Conservation (phyloP, 257 asterid species). For the Linaria vulgaris region DNA sequence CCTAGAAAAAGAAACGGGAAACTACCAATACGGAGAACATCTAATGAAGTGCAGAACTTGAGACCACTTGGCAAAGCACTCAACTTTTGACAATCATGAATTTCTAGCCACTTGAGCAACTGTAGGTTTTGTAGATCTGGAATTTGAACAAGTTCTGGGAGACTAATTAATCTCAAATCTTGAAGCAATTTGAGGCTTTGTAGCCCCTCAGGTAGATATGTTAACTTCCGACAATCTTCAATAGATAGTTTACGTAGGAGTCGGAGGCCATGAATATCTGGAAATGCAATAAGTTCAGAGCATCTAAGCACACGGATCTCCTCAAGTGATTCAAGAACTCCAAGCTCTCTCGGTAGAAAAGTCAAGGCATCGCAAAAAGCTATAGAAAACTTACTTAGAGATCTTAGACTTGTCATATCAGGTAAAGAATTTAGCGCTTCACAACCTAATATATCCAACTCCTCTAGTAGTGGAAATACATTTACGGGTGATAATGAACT, state of each 20-base stretch:
- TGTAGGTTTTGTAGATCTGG: slow-evolving; percentile 6
- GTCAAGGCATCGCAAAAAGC: neutral
- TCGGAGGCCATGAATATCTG: slow-evolving; percentile 21
- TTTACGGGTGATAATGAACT: neutral
- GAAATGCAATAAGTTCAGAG: neutral
- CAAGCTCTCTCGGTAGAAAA: slow-evolving; percentile 16
- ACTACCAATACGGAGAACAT: neutral
- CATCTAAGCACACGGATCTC: slow-evolving; percentile 5
- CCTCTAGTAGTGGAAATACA: slow-evolving; percentile 20
- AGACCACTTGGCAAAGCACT: slow-evolving; percentile 3
- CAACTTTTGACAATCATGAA: slow-evolving; percentile 1
- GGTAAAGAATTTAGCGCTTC: slow-evolving; percentile 2
- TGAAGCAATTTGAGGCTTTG: slow-evolving; percentile 11
- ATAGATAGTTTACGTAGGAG: slow-evolving; percentile 6
- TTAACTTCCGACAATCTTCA: slow-evolving; percentile 14
- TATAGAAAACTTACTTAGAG: slow-evolving; percentile 6
- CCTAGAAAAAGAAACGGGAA: neutral
- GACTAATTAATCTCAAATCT: neutral
- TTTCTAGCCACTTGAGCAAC: neutral
- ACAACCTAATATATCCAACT: neutral
- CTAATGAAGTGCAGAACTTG: slow-evolving; percentile 12
- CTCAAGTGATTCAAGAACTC: slow-evolving; percentile 16
- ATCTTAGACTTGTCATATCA: neutral
- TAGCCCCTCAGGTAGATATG: slow-evolving; percentile 16
- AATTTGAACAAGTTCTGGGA: neutral